These are phyloP conservation scores for Gigaspora rosea DNA, from an alignment of 192 early-diverging fungal species.

Conservation along the genomic window DNA sequence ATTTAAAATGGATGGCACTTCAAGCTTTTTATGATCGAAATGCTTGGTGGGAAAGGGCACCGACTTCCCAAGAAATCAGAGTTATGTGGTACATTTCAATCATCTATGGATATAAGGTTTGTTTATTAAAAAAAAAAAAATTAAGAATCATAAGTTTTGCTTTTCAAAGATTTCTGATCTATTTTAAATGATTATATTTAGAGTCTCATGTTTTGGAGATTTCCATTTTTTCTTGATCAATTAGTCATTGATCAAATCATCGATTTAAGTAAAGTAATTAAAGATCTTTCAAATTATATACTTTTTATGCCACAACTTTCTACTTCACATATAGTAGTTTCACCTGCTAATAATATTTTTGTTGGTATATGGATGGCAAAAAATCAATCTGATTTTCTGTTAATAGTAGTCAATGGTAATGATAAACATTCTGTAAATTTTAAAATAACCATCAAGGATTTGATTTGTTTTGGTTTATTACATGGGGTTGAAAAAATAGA, in stretches of 20 bases:
- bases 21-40: conserved; percentile 35
- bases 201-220: not conserved
- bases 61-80: conserved; percentile 27
- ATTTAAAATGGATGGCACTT: conserved; percentile 32
- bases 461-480: not conserved
- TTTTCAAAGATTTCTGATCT: not conserved
- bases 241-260: not conserved
- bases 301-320: not conserved
- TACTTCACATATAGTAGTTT: not conserved
- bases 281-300: not conserved
- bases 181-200: not conserved
- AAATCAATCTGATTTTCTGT: not conserved
- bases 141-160: not conserved
- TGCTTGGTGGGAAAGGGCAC: conserved; percentile 33
- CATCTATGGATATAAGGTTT: conserved; percentile 33
- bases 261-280: not conserved
- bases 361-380: not conserved
- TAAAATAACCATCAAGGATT: not conserved
- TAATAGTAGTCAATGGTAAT: not conserved
- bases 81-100: conserved; percentile 33
- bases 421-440: not conserved
- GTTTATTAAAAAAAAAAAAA: not conserved
- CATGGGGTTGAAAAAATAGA: not conserved
- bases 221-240: not conserved
- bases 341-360: not conserved